phyloP scores from a whole-genome alignment of 805 yeast genomes.

The Barnettozyma siamensis region DNA sequence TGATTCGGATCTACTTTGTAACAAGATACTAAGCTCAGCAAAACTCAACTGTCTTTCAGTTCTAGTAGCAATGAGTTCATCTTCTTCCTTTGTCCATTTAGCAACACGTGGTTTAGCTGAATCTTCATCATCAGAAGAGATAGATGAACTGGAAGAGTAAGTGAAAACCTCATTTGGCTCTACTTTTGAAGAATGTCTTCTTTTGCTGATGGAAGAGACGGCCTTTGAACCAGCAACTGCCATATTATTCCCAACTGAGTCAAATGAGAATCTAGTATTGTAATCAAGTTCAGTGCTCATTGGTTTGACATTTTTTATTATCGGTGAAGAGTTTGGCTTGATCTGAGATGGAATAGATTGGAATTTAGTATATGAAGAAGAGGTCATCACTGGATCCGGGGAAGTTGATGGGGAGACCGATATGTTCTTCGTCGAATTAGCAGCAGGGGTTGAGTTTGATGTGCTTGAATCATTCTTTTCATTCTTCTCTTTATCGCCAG shows the following conservation, averaged over 20 bases:
- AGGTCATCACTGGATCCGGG: slow-evolving; percentile 3
- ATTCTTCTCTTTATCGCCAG: slow-evolving; percentile 2
- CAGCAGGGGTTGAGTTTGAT: slow-evolving; percentile 15
- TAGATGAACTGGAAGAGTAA: slow-evolving; percentile 7
- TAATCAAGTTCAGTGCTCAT: slow-evolving; percentile 1
- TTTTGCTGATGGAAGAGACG: neutral
- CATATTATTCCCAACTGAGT: neutral
- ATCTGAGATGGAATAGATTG: slow-evolving; percentile 7
- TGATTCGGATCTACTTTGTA: slow-evolving; percentile 68
- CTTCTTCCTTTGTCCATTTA: slow-evolving; percentile 59
- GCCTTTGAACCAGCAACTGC: neutral
- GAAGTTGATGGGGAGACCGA: slow-evolving; percentile 6
- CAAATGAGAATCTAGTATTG: slow-evolving; percentile 4
- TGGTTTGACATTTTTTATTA: neutral
- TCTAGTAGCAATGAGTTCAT: slow-evolving; percentile 53
- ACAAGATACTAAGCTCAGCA: slow-evolving; percentile 65
- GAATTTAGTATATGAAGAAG: slow-evolving; percentile 7
- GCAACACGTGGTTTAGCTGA: neutral
- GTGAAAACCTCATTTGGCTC: slow-evolving; percentile 6
- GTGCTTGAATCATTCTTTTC: slow-evolving; percentile 1
- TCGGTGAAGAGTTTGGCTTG: neutral
- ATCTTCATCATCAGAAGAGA: slow-evolving; percentile 12
- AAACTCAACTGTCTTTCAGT: slow-evolving; percentile 54
- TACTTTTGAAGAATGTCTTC: slow-evolving; percentile 8
- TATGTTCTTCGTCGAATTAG: slow-evolving; percentile 1